These are phyloP conservation scores for Coemansia sp. DNA, from an alignment of 192 early-diverging fungal species.

Conservation along the genomic window DNA sequence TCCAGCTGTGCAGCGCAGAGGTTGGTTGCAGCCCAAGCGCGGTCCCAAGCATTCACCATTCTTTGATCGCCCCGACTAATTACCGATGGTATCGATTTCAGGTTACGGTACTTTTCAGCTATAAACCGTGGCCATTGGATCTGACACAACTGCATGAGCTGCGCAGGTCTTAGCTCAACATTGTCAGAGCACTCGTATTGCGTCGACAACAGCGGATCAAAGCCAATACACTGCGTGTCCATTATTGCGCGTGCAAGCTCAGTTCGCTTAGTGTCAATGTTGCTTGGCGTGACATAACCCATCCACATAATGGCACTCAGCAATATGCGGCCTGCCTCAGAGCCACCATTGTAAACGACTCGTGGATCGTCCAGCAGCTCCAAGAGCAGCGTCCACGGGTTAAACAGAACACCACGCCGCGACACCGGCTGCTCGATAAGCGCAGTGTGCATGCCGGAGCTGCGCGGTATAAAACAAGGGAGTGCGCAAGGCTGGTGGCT, in stretches of 20 bases:
- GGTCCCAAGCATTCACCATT: constrained; percentile 7
- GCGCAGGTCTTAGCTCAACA: constrained; percentile 17
- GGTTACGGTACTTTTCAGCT: constrained; percentile 18
- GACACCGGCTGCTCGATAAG: constrained; percentile 12
- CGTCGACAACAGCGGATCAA: neutral
- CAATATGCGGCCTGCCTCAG: neutral
- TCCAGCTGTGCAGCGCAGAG: constrained; percentile 23
- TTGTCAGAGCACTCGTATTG: neutral
- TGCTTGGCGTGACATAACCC: constrained; percentile 27
- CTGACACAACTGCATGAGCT: constrained; percentile 26
- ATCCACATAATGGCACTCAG: constrained; percentile 20
- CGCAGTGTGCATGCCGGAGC: constrained; percentile 22
- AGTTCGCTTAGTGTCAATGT: constrained; percentile 23
- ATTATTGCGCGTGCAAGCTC: constrained; percentile 21
- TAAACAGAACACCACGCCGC: constrained; percentile 16
- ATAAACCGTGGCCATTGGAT: constrained; percentile 41
- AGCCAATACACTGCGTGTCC: constrained; percentile 4
- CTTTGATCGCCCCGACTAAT: neutral
- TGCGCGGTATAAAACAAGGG: constrained; percentile 11
- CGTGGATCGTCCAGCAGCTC: constrained; percentile 43
- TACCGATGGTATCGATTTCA: constrained; percentile 9
- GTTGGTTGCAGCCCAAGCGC: constrained; percentile 30
- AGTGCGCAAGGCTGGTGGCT: neutral
- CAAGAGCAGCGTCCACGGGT: constrained; percentile 46
- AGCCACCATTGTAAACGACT: neutral